A percentile compares a stretch with the other conserved stretches of the same genome.
Conservation (phyloP, 2,329 filamentous ascomycete species). For the Periglandula ipomoeae region DNA sequence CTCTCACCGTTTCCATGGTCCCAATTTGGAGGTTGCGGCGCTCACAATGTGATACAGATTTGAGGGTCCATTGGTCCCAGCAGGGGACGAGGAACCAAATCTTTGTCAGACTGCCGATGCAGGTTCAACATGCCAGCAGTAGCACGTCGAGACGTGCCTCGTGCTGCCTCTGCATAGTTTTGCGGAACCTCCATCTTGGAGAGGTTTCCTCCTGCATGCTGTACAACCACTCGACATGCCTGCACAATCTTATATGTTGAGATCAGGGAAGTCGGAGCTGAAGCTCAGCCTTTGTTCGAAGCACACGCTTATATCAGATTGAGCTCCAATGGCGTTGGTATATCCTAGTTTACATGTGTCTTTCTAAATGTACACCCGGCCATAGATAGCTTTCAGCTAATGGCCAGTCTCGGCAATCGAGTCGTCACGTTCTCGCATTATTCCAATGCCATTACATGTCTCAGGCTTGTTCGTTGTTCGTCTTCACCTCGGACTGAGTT, state of each 20-base stretch:
- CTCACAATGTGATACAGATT: no score
- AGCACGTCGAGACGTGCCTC: no score
- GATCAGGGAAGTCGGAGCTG: neutral
- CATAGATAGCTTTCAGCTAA: neutral
- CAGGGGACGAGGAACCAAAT: no score
- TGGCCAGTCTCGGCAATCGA: neutral
- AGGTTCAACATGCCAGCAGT: no score
- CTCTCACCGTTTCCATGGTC: no score
- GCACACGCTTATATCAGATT: neutral
- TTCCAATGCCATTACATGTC: neutral
- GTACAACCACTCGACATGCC: neutral
- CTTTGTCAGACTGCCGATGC: no score
- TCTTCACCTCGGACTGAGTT: constrained; percentile 2
- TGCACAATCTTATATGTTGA: neutral
- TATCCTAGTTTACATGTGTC: constrained; percentile 3
- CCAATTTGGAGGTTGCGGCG: no score
- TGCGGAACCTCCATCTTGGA: no score
- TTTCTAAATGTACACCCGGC: constrained; percentile 3
- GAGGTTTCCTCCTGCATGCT: neutral
- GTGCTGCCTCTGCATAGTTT: neutral
- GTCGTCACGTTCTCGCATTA: neutral
- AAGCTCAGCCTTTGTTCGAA: neutral
- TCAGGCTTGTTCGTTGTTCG: neutral
- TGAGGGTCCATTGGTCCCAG: no score
- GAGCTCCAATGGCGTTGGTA: constrained; percentile 1